phyloP scores from a whole-genome alignment of 2,329 filamentous ascomycete genomes.

The Aspergillus phoenicis region DNA sequence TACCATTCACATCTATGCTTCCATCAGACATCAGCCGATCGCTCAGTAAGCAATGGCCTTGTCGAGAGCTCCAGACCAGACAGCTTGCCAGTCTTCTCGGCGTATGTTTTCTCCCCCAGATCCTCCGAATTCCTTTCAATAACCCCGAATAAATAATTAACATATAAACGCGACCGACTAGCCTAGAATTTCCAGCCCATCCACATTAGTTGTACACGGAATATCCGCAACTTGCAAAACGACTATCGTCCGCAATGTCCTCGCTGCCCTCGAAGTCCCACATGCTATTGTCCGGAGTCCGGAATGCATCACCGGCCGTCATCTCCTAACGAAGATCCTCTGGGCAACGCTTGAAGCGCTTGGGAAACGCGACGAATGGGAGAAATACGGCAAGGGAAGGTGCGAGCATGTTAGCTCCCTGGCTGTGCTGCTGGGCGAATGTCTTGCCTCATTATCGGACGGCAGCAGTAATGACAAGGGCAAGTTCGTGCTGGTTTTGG shows the following conservation, averaged over 20 bases:
- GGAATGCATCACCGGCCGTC: constrained; percentile 50
- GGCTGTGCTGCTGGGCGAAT: constrained; percentile 65
- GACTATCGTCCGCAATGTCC: constrained; percentile 65
- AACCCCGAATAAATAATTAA: background rate
- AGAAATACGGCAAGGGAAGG: constrained; percentile 55
- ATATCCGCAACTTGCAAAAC: constrained; percentile 87
- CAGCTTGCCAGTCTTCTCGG: constrained; percentile 46
- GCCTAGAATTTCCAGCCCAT: constrained; percentile 63
- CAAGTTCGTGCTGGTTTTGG: constrained; percentile 81
- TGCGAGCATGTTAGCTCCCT: constrained; percentile 83
- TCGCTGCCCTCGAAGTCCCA: constrained; percentile 60
- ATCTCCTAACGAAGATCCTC: constrained; percentile 51
- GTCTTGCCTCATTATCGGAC: constrained; percentile 36
- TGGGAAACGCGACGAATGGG: constrained; percentile 42
- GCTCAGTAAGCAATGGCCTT: constrained; percentile 47
- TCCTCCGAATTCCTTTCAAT: background rate
- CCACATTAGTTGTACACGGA: constrained; percentile 78
- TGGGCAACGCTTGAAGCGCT: constrained; percentile 42
- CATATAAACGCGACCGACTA: constrained; percentile 18
- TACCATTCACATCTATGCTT: constrained; percentile 26
- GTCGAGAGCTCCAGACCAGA: constrained; percentile 45
- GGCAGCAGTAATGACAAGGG: constrained; percentile 38
- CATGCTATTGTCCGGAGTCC: constrained; percentile 47
- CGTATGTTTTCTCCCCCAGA: constrained; percentile 29
- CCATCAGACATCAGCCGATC: constrained; percentile 36